Evolutionary conservation across 345 rosid species (phyloP), one percentile per base, ranked within the genome.

Genomic region (Rhodamnia rubescens): DNA sequence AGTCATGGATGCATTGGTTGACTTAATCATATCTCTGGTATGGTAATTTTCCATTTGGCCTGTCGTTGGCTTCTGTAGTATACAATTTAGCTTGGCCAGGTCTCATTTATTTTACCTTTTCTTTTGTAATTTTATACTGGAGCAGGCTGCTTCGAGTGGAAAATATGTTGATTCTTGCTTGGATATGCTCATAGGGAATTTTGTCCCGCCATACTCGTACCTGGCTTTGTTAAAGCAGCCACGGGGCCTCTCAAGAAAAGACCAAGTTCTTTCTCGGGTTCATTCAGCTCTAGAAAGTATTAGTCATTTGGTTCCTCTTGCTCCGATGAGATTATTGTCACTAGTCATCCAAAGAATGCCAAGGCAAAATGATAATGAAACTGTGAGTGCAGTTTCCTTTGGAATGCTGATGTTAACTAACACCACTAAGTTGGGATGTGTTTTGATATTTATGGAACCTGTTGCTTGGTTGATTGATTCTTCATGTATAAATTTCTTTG

Each of bases 81-180:
- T 49, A 54, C 85, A 84, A 40, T 36, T 59, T 9, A 82, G 44
- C 84, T 27, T 1, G 26, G 80, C 36, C 15, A 10, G 42, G 53
- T 61, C 53, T 40, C 54, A 13, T 61, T 57, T 49, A 58, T 36
- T 44, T 87, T 69, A 36, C 75, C 18, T 12, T 44, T 54, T 87
- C 50, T 83, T 27, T 57, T 82, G 54, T 50, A 64, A 84, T 49
- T 61, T 59, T 59, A 22, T 84, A 57, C 81, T 84, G 81, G 80
- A 69, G 80, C 92, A 96, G 99, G 99, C 98, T 88, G 92, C 90
- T 81, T 91, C 95, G 47, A 89, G 91, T 87, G 98, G 95, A 84
- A 93, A 94, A 84, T 92, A 89, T 87, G 75, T 96, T 56, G 96
- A 94, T 88, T 54, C 89, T 40, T 93, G 96, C 88, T 83, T 96